These are phyloP conservation scores for Pelagomonas calceolata DNA, from an alignment of 108 stramenopile genomes.

Conservation along the genomic window DNA sequence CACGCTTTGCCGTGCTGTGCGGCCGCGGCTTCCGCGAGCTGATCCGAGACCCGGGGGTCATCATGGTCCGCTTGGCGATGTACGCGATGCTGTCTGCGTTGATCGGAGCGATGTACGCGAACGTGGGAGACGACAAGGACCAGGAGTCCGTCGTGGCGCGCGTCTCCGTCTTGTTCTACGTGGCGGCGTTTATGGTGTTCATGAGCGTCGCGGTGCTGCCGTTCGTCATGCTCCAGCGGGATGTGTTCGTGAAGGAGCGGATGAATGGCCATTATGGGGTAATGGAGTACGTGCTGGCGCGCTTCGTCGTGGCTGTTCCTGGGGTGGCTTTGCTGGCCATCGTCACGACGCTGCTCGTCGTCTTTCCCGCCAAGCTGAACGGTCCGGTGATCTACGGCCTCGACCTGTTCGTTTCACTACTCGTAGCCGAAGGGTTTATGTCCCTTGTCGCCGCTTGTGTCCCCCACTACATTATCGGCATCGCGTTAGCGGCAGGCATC, in stretches of 20 bases:
- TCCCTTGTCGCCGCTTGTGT: slow-evolving; percentile 2
- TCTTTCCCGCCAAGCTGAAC: slow-evolving; percentile 8
- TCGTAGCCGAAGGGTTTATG: slow-evolving; percentile 6
- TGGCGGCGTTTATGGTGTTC: slow-evolving; percentile 13
- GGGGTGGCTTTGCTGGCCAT: slow-evolving; percentile 10
- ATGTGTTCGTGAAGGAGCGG: not conserved
- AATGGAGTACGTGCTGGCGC: not conserved
- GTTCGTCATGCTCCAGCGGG: not conserved
- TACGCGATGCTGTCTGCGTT: slow-evolving; percentile 7
- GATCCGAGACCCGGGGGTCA: slow-evolving; percentile 14
- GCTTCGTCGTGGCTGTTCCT: slow-evolving; percentile 1
- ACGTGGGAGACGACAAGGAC: slow-evolving; percentile 1
- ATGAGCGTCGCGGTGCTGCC: slow-evolving; percentile 15
- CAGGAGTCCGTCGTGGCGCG: slow-evolving; percentile 6
- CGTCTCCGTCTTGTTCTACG: slow-evolving; percentile 3
- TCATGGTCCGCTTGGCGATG: slow-evolving; percentile 15
- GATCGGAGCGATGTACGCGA: slow-evolving; percentile 13
- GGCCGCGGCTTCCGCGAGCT: slow-evolving; percentile 7
- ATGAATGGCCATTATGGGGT: not conserved
- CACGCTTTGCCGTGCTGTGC: slow-evolving; percentile 8
- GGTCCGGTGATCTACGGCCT: slow-evolving; percentile 5
- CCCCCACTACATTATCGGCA: slow-evolving; percentile 20
- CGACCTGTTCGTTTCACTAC: slow-evolving; percentile 8
- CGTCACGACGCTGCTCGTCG: slow-evolving; percentile 6
- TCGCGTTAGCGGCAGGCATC: slow-evolving; percentile 11